Percentiles rank a stretch among this genome's conserved stretches.
phyloP scores from a whole-genome alignment of 164 flowering plant species.

The Vitis rotundifolia region DNA sequence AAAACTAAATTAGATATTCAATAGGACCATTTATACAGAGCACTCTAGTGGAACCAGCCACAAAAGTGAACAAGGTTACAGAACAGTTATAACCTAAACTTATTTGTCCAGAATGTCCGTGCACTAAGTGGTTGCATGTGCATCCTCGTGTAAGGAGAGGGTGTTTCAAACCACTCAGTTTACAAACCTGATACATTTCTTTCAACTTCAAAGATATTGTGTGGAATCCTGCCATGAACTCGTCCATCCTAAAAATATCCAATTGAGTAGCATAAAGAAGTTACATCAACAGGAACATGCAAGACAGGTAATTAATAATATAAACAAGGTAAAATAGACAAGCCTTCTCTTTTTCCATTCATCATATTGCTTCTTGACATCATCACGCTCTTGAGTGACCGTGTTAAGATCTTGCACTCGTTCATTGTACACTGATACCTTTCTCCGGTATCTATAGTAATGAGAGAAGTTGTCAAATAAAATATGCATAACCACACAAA shows the following conservation, averaged over 20 bases:
- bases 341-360: conserved; percentile 92
- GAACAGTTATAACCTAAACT: too few relatives aligned
- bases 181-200: conserved; percentile 95
- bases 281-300: background rate
- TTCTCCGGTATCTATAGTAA: conserved; percentile 62
- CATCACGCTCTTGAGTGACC: conserved; percentile 91
- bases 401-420: conserved; percentile 80
- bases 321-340: conserved; percentile 10
- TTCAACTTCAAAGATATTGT: conserved; percentile 89
- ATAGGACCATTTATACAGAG: too few relatives aligned
- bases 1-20: too few relatives aligned
- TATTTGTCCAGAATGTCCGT: too few relatives aligned
- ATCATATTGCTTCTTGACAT: conserved; percentile 80
- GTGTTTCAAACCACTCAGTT: background rate
- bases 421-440: conserved; percentile 70
- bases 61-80: too few relatives aligned
- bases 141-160: too few relatives aligned
- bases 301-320: background rate
- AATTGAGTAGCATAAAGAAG: conserved; percentile 1
- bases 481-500: background rate
- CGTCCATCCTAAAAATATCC: conserved; percentile 70
- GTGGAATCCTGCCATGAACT: conserved; percentile 98
- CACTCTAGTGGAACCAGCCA: too few relatives aligned
- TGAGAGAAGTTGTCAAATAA: background rate
- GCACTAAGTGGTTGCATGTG: too few relatives aligned